Conservation (phyloP, 306 rosid species). For the Corylus heterophylla region DNA sequence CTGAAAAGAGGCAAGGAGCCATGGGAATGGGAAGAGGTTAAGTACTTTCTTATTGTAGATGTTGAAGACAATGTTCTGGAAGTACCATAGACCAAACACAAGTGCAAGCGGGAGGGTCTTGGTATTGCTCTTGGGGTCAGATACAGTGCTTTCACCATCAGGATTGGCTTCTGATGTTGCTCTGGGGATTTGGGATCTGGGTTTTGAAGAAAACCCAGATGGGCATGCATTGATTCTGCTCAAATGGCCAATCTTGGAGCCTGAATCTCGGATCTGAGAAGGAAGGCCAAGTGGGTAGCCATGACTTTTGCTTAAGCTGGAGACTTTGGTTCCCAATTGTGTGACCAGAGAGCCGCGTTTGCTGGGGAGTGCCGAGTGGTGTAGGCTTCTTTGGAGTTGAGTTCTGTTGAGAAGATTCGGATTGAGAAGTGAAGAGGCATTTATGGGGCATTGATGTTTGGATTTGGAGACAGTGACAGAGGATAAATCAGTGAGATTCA, state of each 20-base stretch:
- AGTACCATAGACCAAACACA: slow-evolving; percentile 84
- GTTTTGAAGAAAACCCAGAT: slow-evolving; percentile 40
- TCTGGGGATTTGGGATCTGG: slow-evolving; percentile 35
- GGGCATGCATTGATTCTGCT: slow-evolving; percentile 30
- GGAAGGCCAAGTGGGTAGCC: slow-evolving; percentile 27
- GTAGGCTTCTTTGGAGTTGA: slow-evolving; percentile 20
- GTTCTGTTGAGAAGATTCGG: slow-evolving; percentile 39
- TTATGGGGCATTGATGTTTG: slow-evolving; percentile 30
- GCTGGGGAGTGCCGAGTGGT: slow-evolving; percentile 14
- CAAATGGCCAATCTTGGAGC: slow-evolving; percentile 33
- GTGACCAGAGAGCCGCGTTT: background rate
- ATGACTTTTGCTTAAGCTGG: slow-evolving; percentile 5
- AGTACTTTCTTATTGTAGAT: slow-evolving; percentile 84
- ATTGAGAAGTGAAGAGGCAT: slow-evolving; percentile 33
- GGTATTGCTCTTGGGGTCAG: slow-evolving; percentile 37
- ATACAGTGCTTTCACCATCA: slow-evolving; percentile 45
- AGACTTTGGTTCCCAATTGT: slow-evolving; percentile 19
- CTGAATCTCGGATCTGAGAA: slow-evolving; percentile 37
- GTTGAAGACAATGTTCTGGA: slow-evolving; percentile 89
- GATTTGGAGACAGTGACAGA: slow-evolving; percentile 44
- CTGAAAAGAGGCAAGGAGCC: slow-evolving; percentile 97
- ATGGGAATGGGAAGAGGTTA: slow-evolving; percentile 80
- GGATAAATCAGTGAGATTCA: slow-evolving; percentile 46
- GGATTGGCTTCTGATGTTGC: slow-evolving; percentile 50
- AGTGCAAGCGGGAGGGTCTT: slow-evolving; percentile 60